A percentile compares a stretch with the other conserved stretches of the same genome.
Evolutionary conservation across 1,139 yeast species (phyloP).

Genomic region (Torulaspora pretoriensis): DNA sequence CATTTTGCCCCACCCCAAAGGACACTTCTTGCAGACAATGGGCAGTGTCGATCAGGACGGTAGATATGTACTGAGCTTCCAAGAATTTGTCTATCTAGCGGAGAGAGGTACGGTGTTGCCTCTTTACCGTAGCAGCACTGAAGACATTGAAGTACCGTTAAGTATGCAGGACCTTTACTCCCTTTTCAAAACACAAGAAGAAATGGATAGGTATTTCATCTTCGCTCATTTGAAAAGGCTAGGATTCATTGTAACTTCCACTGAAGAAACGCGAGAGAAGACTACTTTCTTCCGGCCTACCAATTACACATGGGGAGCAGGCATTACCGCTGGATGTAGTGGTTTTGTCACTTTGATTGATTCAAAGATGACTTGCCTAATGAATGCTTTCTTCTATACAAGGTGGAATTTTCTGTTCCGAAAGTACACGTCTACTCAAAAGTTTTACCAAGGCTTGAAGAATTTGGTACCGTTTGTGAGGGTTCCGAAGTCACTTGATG

Average conservation of each 20-base stretch:
- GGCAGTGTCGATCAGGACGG: slow-evolving; percentile 56
- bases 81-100: slow-evolving; percentile 71
- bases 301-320: background rate
- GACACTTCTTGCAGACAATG: slow-evolving; percentile 69
- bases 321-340: slow-evolving; percentile 7
- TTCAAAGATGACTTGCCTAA: slow-evolving; percentile 23
- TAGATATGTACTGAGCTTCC: slow-evolving; percentile 49
- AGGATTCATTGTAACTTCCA: slow-evolving; percentile 59
- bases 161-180: slow-evolving; percentile 66
- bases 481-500: slow-evolving; percentile 21
- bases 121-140: slow-evolving; percentile 30
- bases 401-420: slow-evolving; percentile 23
- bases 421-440: slow-evolving; percentile 41
- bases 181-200: slow-evolving; percentile 42
- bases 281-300: slow-evolving; percentile 20
- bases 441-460: slow-evolving; percentile 41
- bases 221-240: slow-evolving; percentile 72
- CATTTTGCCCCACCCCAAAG: slow-evolving; percentile 56
- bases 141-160: slow-evolving; percentile 44
- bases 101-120: slow-evolving; percentile 80
- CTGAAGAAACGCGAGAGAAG: slow-evolving; percentile 9
- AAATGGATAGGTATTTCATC: slow-evolving; percentile 59
- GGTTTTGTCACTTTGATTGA: slow-evolving; percentile 20
- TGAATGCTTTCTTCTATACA: slow-evolving; percentile 32
- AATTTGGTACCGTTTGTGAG: slow-evolving; percentile 37